Base-by-base conservation (phyloP, 768 basidiomycete genomes). In the Kwoniella sp. region DNA sequence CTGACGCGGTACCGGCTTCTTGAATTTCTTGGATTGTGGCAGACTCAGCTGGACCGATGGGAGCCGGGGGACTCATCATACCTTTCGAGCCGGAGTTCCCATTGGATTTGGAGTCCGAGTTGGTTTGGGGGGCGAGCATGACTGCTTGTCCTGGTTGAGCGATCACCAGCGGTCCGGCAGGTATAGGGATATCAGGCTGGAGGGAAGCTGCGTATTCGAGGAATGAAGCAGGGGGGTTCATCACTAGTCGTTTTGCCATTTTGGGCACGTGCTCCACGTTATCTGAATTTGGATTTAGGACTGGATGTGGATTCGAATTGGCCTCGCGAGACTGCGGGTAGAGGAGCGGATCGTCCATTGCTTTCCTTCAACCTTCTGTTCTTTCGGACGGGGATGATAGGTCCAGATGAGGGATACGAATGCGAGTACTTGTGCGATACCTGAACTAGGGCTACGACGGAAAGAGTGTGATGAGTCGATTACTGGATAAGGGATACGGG, bases 211-310 rank as follows among this genome's bases (percentile, higher is more conserved):
- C 60, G 36, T 64, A 58, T 19, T 67, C 53, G n/a, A 75, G 55
- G 62, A 72, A 75, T 2, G 69, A 69, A 49, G 64, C 27, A 26
- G 73, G 73, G 7, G 73, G 73, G 37, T 72, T 72, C 67, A 75
- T 68, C 36, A 71, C 67, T 44, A 75, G 72, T 24, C 73, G 53
- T 50, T 58, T 64, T 6, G 22, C 15, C 22, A 49, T 49, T 19
- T 44, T 44, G 7, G 13, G 13, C 33, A 6, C 13, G 6, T 33
- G 33, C 33, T 13, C 7, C 6, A 13, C 13, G 33, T 33, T 13
- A 6, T 33, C 13, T 6, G 33, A 33, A 33, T n/a, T n/a, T n/a
- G n/a, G n/a, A n/a, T n/a, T n/a, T n/a, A n/a, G n/a, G n/a, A n/a
- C n/a, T n/a, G n/a, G n/a, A n/a, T n/a, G n/a, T n/a, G n/a, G n/a